These are phyloP conservation scores for Withania somnifera DNA, from an alignment of 305 asterid species.

Conservation along the genomic window DNA sequence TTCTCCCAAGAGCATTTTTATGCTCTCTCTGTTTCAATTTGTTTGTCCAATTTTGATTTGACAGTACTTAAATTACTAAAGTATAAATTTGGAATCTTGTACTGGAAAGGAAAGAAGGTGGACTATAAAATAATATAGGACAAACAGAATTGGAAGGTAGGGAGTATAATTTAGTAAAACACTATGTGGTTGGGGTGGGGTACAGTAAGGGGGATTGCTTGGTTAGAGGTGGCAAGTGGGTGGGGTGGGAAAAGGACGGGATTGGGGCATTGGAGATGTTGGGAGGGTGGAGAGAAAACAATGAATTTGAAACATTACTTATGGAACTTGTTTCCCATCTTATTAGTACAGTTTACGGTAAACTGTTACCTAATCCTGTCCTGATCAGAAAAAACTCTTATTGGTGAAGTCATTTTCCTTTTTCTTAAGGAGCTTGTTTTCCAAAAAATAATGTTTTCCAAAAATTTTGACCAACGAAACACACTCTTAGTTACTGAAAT, in stretches of 20 bases:
- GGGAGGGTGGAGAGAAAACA: background rate
- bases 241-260: background rate
- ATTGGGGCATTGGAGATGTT: background rate
- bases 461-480: background rate
- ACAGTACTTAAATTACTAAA: no score
- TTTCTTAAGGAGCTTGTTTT: no score
- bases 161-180: background rate
- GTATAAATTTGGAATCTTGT: no score
- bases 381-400: no score
- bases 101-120: no score
- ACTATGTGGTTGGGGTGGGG: background rate
- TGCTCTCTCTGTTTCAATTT: no score
- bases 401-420: background rate
- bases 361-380: no score
- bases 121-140: no score
- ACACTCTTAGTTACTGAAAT: background rate
- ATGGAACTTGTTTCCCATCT: background rate
- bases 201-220: background rate
- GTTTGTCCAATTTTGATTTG: no score
- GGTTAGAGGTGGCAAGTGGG: background rate
- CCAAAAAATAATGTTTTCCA: background rate
- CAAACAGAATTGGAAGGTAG: no score
- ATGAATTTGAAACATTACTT: background rate
- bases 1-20: background rate
- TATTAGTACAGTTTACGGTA: no score